Base-by-base conservation (phyloP, 352 stramenopile genomes). In the Phytophthora hybrid region DNA sequence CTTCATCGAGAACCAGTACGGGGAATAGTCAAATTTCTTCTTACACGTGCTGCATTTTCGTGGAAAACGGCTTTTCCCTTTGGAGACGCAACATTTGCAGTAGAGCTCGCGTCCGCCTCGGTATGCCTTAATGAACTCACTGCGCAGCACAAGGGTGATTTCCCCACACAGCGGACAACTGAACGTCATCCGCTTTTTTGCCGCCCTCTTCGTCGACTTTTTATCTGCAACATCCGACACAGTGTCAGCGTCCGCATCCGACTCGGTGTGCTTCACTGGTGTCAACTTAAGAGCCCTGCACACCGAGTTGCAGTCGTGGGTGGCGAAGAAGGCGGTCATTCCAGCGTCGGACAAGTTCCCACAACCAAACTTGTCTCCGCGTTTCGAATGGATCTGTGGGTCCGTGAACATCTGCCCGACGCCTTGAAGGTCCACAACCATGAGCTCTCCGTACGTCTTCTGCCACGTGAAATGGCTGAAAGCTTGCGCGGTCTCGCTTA, bases 381-480 rank as follows among this genome's bases (percentile, higher is more conserved):
- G 47, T 16, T 61, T 72, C 46, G 69, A 80, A 57, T 88, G 81
- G 64, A 88, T 84, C 63, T 85, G 76, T 18, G 78, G 78, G 47
- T 85, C 78, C 13, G 81, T 85, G 55, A 84, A 85, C 26, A 87
- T 80, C 11, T 66, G 66, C 4, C 74, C 71, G 4, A 85, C 80
- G 19, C 76, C 78, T 65, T 88, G 78, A 4, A 85, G 39, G 47
- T 85, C 78, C 14, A 83, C 75, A 10, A 83, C 73, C 80, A 85
- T 74, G 9, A 83, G 67, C 31, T 81, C 54, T 3, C 78, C 78
- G 8, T 66, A 61, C 34, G 76, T 81, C 21, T 74, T 71, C 46
- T 85, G 67, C 66, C 74, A 85, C 29, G 76, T 82, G 34, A 83
- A 88, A 49, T 84, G 78, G 31, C 72, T 82, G 60, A 85, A 88